A percentile compares a stretch with the other conserved stretches of the same genome.
Evolutionary conservation across 1,284 basidiomycete genomes (phyloP).

Genomic region (Earliella scabrosa): DNA sequence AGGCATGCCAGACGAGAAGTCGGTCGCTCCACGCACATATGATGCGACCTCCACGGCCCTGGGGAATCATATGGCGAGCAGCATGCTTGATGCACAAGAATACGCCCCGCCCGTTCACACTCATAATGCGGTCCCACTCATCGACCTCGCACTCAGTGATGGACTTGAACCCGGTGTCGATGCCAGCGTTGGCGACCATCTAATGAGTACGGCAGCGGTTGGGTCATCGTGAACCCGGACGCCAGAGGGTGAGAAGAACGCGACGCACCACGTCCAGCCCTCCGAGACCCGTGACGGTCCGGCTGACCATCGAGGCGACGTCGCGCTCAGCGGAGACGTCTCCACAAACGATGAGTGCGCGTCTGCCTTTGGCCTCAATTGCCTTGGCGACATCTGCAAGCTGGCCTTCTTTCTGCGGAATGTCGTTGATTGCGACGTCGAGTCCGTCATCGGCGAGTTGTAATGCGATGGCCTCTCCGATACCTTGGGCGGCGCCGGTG

Average conservation of each 20-base stretch:
- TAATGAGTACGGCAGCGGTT: background rate
- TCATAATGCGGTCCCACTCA: conserved; percentile 25
- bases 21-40: conserved; percentile 30
- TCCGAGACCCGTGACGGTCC: conserved; percentile 29
- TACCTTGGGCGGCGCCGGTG: conserved; percentile 44
- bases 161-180: conserved; percentile 18
- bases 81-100: conserved; percentile 35
- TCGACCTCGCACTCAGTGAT: conserved; percentile 25
- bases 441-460: conserved; percentile 47
- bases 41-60: conserved; percentile 33
- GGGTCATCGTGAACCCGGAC: too few relatives aligned
- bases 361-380: conserved; percentile 32
- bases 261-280: conserved; percentile 29
- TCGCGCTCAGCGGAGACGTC: conserved; percentile 43
- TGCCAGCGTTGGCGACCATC: conserved; percentile 37
- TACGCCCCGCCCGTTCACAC: conserved; percentile 32
- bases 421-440: conserved; percentile 42
- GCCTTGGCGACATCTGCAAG: conserved; percentile 36
- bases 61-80: conserved; percentile 32
- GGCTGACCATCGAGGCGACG: conserved; percentile 40
- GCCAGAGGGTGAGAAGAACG: too few relatives aligned
- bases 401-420: conserved; percentile 30
- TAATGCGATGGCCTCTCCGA: conserved; percentile 45
- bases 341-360: conserved; percentile 27
- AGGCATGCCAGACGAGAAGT: too few relatives aligned